These are phyloP conservation scores for Pichia norvegensis DNA, from an alignment of 1,139 yeast genomes.

Conservation along the genomic window DNA sequence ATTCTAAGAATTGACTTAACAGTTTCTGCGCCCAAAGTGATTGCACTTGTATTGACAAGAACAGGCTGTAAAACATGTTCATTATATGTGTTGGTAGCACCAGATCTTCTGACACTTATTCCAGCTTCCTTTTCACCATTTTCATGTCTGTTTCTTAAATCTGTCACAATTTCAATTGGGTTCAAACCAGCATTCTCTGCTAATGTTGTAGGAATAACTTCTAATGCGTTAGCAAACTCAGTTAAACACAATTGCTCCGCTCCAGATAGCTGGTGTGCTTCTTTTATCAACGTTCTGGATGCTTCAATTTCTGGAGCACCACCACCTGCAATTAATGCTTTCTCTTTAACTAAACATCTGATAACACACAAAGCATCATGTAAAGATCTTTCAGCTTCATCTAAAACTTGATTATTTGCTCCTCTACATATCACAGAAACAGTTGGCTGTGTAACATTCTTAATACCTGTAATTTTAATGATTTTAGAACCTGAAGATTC, in stretches of 20 bases:
- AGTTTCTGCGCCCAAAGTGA: slow-evolving; percentile 90
- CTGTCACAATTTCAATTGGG: slow-evolving; percentile 92
- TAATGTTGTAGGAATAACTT: slow-evolving; percentile 91
- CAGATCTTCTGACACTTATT: slow-evolving; percentile 87
- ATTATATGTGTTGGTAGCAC: slow-evolving; percentile 82
- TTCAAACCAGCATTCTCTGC: slow-evolving; percentile 98
- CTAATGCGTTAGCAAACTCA: slow-evolving; percentile 93
- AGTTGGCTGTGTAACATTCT: slow-evolving; percentile 56
- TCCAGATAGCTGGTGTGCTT: slow-evolving; percentile 72
- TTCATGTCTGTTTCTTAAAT: slow-evolving; percentile 86
- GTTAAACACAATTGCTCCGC: slow-evolving; percentile 92
- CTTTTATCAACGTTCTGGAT: slow-evolving; percentile 70
- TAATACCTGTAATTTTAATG: slow-evolving; percentile 85
- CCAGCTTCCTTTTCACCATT: slow-evolving; percentile 92
- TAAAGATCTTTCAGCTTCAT: slow-evolving; percentile 92
- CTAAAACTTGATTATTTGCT: slow-evolving; percentile 81
- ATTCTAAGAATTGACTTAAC: slow-evolving; percentile 93
- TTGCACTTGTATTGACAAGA: slow-evolving; percentile 87
- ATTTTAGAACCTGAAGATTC: slow-evolving; percentile 91
- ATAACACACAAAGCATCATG: slow-evolving; percentile 97
- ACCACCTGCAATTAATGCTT: slow-evolving; percentile 95
- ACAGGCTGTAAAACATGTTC: slow-evolving; percentile 97
- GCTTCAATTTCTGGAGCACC: slow-evolving; percentile 98
- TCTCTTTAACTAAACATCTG: slow-evolving; percentile 89
- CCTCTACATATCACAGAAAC: slow-evolving; percentile 93